phyloP scores from a whole-genome alignment of 345 rosid species.

The Heritiera fomes region DNA sequence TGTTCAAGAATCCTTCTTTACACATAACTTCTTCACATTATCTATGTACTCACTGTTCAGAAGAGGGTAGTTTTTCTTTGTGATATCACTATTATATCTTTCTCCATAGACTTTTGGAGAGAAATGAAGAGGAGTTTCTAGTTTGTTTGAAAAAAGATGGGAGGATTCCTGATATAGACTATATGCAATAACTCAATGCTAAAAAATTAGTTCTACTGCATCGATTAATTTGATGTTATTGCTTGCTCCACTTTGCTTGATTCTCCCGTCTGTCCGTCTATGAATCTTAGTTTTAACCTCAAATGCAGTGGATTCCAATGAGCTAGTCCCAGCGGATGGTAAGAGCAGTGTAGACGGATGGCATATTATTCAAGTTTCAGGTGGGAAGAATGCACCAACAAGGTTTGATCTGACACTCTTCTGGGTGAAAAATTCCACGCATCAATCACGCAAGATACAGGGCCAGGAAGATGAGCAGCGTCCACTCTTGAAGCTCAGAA shows the following conservation, averaged over 20 bases:
- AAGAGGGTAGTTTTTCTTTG: not conserved
- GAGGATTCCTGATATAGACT: not conserved
- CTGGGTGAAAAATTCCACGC: conserved; percentile 38
- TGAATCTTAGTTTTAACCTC: conserved; percentile 2
- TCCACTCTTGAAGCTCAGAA: conserved; percentile 78
- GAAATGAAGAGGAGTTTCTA: no score
- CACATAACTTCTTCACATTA: no score
- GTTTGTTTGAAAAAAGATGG: not conserved
- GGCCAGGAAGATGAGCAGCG: conserved; percentile 23
- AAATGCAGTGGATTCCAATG: conserved; percentile 48
- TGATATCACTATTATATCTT: not conserved
- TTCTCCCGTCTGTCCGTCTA: not conserved
- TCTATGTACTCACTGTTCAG: no score
- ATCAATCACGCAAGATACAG: conserved; percentile 10
- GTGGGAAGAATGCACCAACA: conserved; percentile 67
- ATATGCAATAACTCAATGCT: not conserved
- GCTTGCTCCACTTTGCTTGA: not conserved
- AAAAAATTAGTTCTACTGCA: not conserved
- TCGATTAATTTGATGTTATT: not conserved
- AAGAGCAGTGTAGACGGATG: conserved; percentile 68
- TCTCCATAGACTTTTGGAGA: no score
- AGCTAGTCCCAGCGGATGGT: conserved; percentile 51
- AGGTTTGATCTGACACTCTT: conserved; percentile 58
- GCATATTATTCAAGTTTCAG: conserved; percentile 82
- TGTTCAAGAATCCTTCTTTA: no score